A percentile compares a stretch with the other conserved stretches of the same genome.
Evolutionary conservation across 129 eudicot species (phyloP).

Genomic region (Flaveria trinervia): DNA sequence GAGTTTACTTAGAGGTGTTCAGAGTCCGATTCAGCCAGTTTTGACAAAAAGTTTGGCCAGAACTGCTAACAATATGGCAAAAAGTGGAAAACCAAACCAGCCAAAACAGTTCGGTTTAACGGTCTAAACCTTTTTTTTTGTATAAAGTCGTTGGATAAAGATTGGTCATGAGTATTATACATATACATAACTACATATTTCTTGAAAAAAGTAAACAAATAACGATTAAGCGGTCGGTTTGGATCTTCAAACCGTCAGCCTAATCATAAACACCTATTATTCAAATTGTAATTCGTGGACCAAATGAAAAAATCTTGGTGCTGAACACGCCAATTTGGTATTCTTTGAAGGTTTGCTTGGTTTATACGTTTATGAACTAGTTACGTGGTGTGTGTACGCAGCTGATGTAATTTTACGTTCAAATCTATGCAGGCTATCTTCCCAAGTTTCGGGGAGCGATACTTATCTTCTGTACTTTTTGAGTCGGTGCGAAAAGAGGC

Average conservation of each 20-base stretch:
- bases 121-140: neutral
- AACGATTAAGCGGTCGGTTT: neutral
- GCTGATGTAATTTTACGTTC: neutral
- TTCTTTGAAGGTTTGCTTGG: neutral
- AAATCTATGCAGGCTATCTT: neutral
- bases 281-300: neutral
- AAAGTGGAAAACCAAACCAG: neutral
- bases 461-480: slow-evolving; percentile 6
- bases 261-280: neutral
- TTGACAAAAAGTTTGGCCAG: no score
- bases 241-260: neutral
- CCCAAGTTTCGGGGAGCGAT: slow-evolving; percentile 12
- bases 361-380: neutral
- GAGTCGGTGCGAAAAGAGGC: slow-evolving; percentile 10
- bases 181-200: neutral
- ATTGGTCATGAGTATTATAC: neutral
- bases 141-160: neutral
- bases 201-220: neutral
- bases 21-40: no score
- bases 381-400: neutral
- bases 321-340: neutral
- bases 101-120: neutral
- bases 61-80: no score
- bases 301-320: neutral
- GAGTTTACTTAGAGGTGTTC: no score